phyloP scores from a whole-genome alignment of 2,329 filamentous ascomycete genomes.

The Nannizziopsis barbatae region DNA sequence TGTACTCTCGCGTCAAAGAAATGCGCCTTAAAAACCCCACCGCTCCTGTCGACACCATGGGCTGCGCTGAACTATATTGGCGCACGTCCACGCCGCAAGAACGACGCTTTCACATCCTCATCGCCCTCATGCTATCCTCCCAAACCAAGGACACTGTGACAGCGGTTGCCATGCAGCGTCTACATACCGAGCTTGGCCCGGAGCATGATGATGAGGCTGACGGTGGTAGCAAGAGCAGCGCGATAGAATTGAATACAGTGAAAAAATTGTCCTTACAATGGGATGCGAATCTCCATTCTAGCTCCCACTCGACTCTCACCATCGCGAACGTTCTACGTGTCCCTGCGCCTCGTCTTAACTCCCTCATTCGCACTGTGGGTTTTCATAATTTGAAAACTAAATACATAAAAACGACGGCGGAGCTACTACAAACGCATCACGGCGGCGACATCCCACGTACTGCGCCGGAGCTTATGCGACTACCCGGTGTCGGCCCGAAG shows the following conservation, averaged over 20 bases:
- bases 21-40: slow-evolving; percentile 60
- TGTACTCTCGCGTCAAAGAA: slow-evolving; percentile 64
- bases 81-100: slow-evolving; percentile 38
- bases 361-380: slow-evolving; percentile 70
- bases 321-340: slow-evolving; percentile 67
- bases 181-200: slow-evolving; percentile 59
- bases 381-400: slow-evolving; percentile 94
- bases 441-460: slow-evolving; percentile 68
- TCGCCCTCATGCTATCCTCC: slow-evolving; percentile 79
- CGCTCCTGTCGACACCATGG: slow-evolving; percentile 95
- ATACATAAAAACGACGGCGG: slow-evolving; percentile 64
- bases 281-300: slow-evolving; percentile 16
- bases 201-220: slow-evolving; percentile 13
- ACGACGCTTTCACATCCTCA: slow-evolving; percentile 72
- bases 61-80: slow-evolving; percentile 53
- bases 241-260: background rate
- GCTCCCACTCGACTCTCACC: slow-evolving; percentile 46
- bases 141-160: slow-evolving; percentile 93
- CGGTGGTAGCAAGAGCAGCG: background rate
- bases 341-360: slow-evolving; percentile 54
- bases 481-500: slow-evolving; percentile 85
- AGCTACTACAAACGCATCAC: slow-evolving; percentile 60
- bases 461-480: slow-evolving; percentile 59
- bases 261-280: slow-evolving; percentile 4
- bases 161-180: slow-evolving; percentile 64